phyloP scores from a whole-genome alignment of 2,329 filamentous ascomycete species.

The Pyrenochaeta sp. region DNA sequence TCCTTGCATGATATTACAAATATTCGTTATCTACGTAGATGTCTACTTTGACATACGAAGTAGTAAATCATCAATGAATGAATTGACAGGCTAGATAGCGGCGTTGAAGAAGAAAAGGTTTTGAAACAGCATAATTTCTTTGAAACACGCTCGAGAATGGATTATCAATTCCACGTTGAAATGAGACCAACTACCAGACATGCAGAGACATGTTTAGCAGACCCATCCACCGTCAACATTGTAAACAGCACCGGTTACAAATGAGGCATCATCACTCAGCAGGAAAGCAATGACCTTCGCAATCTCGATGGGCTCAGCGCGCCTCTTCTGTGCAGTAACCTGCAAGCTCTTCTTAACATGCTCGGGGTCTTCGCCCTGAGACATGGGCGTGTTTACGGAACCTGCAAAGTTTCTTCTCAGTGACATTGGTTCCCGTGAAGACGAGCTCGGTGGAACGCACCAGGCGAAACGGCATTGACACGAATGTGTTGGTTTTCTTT shows the following conservation, averaged over 20 bases:
- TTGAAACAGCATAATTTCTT: too few relatives aligned
- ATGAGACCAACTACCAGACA: too few relatives aligned
- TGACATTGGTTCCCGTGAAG: background rate
- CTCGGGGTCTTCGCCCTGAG: conserved; percentile 20
- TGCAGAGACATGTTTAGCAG: conserved; percentile 9
- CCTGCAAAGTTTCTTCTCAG: conserved; percentile 5
- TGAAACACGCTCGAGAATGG: too few relatives aligned
- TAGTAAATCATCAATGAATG: too few relatives aligned
- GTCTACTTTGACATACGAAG: too few relatives aligned
- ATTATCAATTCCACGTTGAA: too few relatives aligned
- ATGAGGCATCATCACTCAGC: conserved; percentile 14
- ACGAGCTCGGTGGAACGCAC: conserved; percentile 8
- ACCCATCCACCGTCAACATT: conserved; percentile 23
- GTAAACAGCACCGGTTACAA: conserved; percentile 20
- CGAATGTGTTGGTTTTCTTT: conserved; percentile 31
- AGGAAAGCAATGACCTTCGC: conserved; percentile 26
- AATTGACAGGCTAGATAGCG: too few relatives aligned
- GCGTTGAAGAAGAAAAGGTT: too few relatives aligned
- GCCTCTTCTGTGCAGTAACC: conserved; percentile 20
- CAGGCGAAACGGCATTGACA: conserved; percentile 28
- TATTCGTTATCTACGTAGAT: too few relatives aligned
- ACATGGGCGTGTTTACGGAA: conserved; percentile 28
- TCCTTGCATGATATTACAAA: too few relatives aligned
- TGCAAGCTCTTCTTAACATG: conserved; percentile 21
- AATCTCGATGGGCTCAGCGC: conserved; percentile 23